Evolutionary conservation across 2,329 filamentous ascomycete genomes (phyloP).

Genomic region (Monilinia fructicola): DNA sequence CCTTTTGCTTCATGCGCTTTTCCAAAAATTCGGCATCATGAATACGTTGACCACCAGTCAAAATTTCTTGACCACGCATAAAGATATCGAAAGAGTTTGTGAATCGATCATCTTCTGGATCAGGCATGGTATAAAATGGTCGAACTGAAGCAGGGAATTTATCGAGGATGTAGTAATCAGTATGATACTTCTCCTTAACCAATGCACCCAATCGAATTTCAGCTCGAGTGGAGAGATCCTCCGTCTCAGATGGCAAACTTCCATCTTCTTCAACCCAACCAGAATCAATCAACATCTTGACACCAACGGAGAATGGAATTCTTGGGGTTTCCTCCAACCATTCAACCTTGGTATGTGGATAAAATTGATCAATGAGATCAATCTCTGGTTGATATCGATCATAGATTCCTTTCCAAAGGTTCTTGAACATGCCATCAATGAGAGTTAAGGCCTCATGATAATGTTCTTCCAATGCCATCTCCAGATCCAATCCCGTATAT

Average conservation of each 20-base stretch:
- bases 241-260: constrained; percentile 65
- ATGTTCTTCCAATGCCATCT: constrained; percentile 87
- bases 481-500: constrained; percentile 88
- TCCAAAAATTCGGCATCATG: constrained; percentile 75
- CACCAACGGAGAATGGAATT: constrained; percentile 75
- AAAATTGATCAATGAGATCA: constrained; percentile 76
- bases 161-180: constrained; percentile 92
- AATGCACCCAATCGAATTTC: constrained; percentile 84
- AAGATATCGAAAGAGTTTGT: constrained; percentile 98
- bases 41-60: constrained; percentile 90
- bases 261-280: constrained; percentile 78
- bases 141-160: constrained; percentile 84
- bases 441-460: constrained; percentile 84
- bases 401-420: constrained; percentile 72
- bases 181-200: constrained; percentile 81
- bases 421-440: constrained; percentile 79
- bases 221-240: constrained; percentile 81
- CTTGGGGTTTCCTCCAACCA: constrained; percentile 85
- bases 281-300: constrained; percentile 76
- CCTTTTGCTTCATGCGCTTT: constrained; percentile 71
- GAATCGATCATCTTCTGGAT: constrained; percentile 66
- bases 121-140: constrained; percentile 89
- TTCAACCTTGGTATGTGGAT: constrained; percentile 81
- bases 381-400: constrained; percentile 69
- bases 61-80: constrained; percentile 87